Conservation (phyloP, 192 early-diverging fungal species). For the Coemansia sp. region DNA sequence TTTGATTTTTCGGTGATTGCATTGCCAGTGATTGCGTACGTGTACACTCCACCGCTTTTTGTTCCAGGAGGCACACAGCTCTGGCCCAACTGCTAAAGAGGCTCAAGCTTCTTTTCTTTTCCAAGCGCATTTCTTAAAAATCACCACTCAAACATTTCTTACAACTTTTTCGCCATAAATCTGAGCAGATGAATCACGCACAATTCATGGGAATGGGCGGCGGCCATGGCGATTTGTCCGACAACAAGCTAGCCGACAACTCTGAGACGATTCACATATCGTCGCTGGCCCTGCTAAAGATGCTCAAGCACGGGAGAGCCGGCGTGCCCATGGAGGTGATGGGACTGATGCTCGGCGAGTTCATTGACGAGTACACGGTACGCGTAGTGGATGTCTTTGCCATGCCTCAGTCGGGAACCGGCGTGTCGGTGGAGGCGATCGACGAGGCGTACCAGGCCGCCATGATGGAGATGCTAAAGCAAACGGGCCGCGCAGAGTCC, state of each 20-base stretch:
- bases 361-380: slow-evolving; percentile 99
- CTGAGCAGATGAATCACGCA: slow-evolving; percentile 50
- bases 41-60: no score
- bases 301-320: slow-evolving; percentile 94
- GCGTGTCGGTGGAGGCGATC: slow-evolving; percentile 98
- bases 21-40: no score
- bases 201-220: slow-evolving; percentile 48
- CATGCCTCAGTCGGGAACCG: slow-evolving; percentile 99
- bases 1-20: not conserved
- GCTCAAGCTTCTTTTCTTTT: no score
- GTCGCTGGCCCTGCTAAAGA: slow-evolving; percentile 95
- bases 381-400: slow-evolving; percentile 99
- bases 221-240: slow-evolving; percentile 37
- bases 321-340: slow-evolving; percentile 99
- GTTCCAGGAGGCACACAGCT: no score
- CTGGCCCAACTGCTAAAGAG: no score
- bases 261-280: slow-evolving; percentile 99
- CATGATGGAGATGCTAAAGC: slow-evolving; percentile 99
- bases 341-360: slow-evolving; percentile 99
- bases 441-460: slow-evolving; percentile 99
- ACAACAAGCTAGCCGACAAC: slow-evolving; percentile 71
- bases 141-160: not conserved
- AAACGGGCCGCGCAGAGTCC: slow-evolving; percentile 98
- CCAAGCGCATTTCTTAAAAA: no score
- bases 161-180: no score